Evolutionary conservation across 176 grass and related monocot genomes (phyloP).

Genomic region (Cocos nucifera): DNA sequence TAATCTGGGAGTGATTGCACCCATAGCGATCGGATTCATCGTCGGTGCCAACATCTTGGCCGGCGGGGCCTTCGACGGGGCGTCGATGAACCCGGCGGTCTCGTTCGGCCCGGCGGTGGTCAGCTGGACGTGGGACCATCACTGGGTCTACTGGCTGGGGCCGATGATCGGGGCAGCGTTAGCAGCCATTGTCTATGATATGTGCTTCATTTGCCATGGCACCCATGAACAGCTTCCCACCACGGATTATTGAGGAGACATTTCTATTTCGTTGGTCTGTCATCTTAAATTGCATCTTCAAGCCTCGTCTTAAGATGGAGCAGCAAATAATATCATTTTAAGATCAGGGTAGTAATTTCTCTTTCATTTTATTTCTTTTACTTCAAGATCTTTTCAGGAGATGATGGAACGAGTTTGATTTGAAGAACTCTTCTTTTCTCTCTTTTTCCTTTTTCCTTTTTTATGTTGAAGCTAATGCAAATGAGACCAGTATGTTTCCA

Average conservation of each 20-base stretch:
- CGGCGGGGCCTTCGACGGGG: conserved; percentile 5
- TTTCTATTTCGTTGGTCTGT: no score
- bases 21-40: conserved; percentile 9
- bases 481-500: no score
- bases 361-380: no score
- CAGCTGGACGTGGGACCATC: conserved; percentile 2
- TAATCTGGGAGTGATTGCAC: neutral
- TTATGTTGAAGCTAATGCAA: no score
- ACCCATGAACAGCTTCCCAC: neutral
- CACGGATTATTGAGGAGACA: neutral
- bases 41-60: conserved; percentile 4
- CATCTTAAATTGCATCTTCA: no score
- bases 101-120: conserved; percentile 5
- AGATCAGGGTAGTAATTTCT: no score
- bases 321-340: no score
- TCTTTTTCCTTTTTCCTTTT: no score
- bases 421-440: no score
- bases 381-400: no score
- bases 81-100: conserved; percentile 4
- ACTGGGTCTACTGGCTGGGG: conserved; percentile 4
- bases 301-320: no score
- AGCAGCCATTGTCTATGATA: neutral
- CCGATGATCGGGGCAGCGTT: neutral
- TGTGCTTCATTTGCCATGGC: neutral
- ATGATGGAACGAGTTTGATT: no score